Evolutionary conservation across 164 flowering plant genomes (phyloP).

Genomic region (Nelumbo lutea): DNA sequence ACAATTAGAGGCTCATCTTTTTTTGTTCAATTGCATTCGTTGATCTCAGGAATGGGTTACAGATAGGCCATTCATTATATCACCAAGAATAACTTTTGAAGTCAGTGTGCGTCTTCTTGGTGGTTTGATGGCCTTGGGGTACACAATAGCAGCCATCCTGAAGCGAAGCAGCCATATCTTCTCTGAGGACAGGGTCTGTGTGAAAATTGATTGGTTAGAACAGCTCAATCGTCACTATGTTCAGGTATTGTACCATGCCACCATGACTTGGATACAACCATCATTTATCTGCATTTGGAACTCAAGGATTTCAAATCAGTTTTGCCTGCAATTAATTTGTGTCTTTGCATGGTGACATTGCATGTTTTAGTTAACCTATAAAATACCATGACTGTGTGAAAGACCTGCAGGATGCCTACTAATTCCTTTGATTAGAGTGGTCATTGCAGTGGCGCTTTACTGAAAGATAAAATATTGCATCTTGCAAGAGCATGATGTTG

Average conservation of each 20-base stretch:
- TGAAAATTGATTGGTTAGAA: slow-evolving; percentile 94
- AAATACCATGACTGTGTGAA: neutral
- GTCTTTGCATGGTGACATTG: neutral
- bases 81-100: slow-evolving; percentile 96
- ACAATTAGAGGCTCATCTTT: neutral
- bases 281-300: no score
- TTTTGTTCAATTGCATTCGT: neutral
- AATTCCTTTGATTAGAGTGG: no score
- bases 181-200: slow-evolving; percentile 62
- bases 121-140: slow-evolving; percentile 97
- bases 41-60: slow-evolving; percentile 93
- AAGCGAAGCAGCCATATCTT: slow-evolving; percentile 93
- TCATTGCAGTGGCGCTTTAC: no score
- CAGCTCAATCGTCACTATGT: slow-evolving; percentile 83
- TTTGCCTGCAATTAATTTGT: neutral
- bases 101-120: slow-evolving; percentile 98
- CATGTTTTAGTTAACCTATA: neutral
- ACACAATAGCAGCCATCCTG: slow-evolving; percentile 91
- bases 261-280: no score
- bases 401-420: no score
- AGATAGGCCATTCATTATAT: slow-evolving; percentile 87
- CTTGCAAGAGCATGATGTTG: no score
- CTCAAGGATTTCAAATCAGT: no score
- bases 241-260: slow-evolving; percentile 51
- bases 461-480: no score